Evolutionary conservation across 2,329 filamentous ascomycete genomes (phyloP).

Genomic region (Diplodia intermedia): DNA sequence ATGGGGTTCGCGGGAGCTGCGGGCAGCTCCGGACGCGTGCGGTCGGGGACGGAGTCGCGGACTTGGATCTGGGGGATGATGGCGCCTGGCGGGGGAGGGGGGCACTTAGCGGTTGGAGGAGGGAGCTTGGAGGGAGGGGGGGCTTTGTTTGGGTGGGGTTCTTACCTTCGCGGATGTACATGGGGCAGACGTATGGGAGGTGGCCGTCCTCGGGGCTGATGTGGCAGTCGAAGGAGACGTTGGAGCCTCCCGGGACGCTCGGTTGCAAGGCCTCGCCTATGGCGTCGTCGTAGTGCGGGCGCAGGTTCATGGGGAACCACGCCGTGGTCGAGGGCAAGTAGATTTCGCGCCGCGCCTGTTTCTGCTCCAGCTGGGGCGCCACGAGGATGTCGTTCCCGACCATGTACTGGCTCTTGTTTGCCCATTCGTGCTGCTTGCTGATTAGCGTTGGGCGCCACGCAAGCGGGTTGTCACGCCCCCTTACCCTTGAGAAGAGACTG

Average conservation of each 20-base stretch:
- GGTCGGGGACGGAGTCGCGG: constrained; percentile 42
- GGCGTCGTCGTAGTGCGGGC: constrained; percentile 33
- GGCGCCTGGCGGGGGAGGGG: constrained; percentile 35
- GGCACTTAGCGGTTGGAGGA: neutral
- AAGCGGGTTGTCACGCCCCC: too few relatives aligned
- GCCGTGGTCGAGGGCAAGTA: constrained; percentile 45
- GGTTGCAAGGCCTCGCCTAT: constrained; percentile 9
- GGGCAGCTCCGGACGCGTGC: neutral
- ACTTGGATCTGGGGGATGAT: constrained; percentile 49
- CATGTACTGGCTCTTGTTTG: constrained; percentile 45
- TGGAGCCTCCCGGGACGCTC: constrained; percentile 40
- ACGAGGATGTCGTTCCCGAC: constrained; percentile 47
- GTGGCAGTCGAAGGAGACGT: constrained; percentile 42
- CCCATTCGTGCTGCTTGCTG: neutral
- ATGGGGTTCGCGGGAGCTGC: constrained; percentile 42
- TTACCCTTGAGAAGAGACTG: constrained; percentile 38
- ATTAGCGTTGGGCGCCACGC: too few relatives aligned
- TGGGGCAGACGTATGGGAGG: constrained; percentile 44
- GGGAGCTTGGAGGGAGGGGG: neutral
- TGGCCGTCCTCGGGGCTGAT: constrained; percentile 42
- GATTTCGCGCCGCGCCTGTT: constrained; percentile 37
- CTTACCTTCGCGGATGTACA: constrained; percentile 47
- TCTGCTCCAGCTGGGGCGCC: constrained; percentile 40
- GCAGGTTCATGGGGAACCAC: constrained; percentile 50
- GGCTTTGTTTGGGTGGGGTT: neutral